Conservation (phyloP, 192 early-diverging fungal species). For the Entomortierella lignicola region DNA sequence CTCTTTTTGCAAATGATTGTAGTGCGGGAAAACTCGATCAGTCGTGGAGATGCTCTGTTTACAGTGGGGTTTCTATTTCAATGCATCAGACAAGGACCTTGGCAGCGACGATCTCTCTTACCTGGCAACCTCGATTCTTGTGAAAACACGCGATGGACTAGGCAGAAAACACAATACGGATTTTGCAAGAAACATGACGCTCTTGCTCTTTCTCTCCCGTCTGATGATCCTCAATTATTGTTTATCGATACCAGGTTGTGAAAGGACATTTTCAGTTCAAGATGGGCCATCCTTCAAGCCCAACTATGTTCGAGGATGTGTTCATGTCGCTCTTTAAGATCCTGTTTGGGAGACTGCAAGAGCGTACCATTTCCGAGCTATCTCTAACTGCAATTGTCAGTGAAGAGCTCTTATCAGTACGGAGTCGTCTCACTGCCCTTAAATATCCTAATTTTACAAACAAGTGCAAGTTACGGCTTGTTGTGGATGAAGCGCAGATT, state of each 20-base stretch:
- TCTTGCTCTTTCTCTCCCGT: slow-evolving; percentile 27
- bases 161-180: neutral
- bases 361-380: neutral
- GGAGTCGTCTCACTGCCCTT: slow-evolving; percentile 7
- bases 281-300: slow-evolving; percentile 31
- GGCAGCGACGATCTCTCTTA: slow-evolving; percentile 7
- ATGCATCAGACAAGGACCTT: slow-evolving; percentile 13
- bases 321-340: slow-evolving; percentile 1
- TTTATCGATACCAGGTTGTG: slow-evolving; percentile 8
- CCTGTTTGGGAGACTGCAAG: neutral
- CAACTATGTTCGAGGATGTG: slow-evolving; percentile 25
- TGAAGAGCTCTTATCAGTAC: slow-evolving; percentile 7
- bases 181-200: slow-evolving; percentile 27
- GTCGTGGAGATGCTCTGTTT: slow-evolving; percentile 32
- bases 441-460: slow-evolving; percentile 21
- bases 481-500: slow-evolving; percentile 35
- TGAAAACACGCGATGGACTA: slow-evolving; percentile 1
- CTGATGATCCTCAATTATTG: slow-evolving; percentile 28
- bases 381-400: neutral
- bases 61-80: slow-evolving; percentile 36
- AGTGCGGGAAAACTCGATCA: slow-evolving; percentile 29
- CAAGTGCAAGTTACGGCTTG: slow-evolving; percentile 10
- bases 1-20: neutral
- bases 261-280: slow-evolving; percentile 23
- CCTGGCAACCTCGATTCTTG: neutral